Evolutionary conservation across 2,329 filamentous ascomycete genomes (phyloP).

Genomic region (Tothia fuscella): DNA sequence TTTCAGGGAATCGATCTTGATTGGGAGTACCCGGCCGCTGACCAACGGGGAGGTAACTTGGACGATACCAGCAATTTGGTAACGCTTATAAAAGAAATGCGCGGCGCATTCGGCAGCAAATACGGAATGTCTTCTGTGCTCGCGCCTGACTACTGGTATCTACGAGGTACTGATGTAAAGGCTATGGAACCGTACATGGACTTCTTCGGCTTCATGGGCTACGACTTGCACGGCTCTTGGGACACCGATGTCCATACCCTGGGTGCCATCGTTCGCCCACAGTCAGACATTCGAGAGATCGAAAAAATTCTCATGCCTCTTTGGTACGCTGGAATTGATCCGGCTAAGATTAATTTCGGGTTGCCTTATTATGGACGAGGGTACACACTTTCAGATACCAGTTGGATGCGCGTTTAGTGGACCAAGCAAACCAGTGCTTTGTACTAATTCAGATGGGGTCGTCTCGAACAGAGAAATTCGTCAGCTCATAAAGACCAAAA

Average conservation of each 20-base stretch:
- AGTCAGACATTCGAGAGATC: slow-evolving; percentile 40
- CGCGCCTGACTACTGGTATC: slow-evolving; percentile 19
- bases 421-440: neutral
- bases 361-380: neutral
- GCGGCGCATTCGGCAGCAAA: slow-evolving; percentile 5
- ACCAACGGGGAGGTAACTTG: slow-evolving; percentile 25
- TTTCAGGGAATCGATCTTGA: slow-evolving; percentile 37
- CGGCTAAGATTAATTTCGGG: slow-evolving; percentile 1
- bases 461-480: neutral
- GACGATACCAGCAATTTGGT: slow-evolving; percentile 15
- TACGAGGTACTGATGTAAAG: slow-evolving; percentile 18
- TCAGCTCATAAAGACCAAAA: neutral
- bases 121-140: slow-evolving; percentile 19
- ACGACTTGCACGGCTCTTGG: slow-evolving; percentile 36
- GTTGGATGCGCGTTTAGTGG: neutral
- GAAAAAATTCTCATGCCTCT: slow-evolving; percentile 30
- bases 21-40: slow-evolving; percentile 28
- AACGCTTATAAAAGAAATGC: slow-evolving; percentile 18
- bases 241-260: slow-evolving; percentile 19
- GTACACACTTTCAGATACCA: neutral
- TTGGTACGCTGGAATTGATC: neutral
- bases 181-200: slow-evolving; percentile 21
- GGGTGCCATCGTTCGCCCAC: slow-evolving; percentile 24
- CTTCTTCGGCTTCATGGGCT: slow-evolving; percentile 35
- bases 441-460: neutral